Base-by-base conservation (phyloP, 129 eudicot genomes). In the Ambrosia artemisiifolia region DNA sequence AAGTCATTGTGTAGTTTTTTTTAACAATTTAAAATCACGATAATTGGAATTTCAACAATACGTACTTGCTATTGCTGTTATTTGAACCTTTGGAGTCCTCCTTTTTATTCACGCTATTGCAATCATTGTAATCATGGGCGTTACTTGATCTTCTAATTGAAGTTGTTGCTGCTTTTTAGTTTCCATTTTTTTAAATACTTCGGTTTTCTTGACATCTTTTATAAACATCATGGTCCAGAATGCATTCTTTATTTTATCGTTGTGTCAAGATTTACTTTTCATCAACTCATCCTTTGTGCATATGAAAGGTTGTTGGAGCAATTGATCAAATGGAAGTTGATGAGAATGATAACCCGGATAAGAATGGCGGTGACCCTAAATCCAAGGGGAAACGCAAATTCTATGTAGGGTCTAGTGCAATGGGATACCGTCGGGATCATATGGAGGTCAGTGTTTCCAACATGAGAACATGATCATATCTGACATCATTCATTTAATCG, bases 251-350 rank as follows among this genome's bases (percentile, higher is more conserved):
- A 13, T 43, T 11, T 6, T 59, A 13, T 44, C 24, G 56, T 16
- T 51, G 32, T 40, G 12, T 71, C 43, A 67, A 56, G 5, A 7
- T 51, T 3, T 38, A 67, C 48, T 17, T 53, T 48, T 64, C 34
- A 32, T 64, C 2, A 51, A 18, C 24, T 42, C 77, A 6, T 32
- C 12, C 19, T 78, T 17, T 70, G 65, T 30, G 20, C 33, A 11
- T 54, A 51, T 70, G 61, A 19, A 60, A 94, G 99, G 97, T 88
- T 48, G 86, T 94, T 71, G 99, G 99, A 66, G 54, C 96, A 73
- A 63, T 94, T 69, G 99, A 94, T 73, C 91, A 81, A 81, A 90
- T 90, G 99, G 99, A 90, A 73, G 84, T 90, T 81, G 99, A 90
- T 70, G 91, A 83, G 72, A 76, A 86, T 76, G 95, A 83, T 75